Percentiles rank a stretch among this genome's conserved stretches.
These are phyloP conservation scores for Cladosporium velox DNA, from an alignment of 2,329 filamentous ascomycete species.

Conservation along the genomic window DNA sequence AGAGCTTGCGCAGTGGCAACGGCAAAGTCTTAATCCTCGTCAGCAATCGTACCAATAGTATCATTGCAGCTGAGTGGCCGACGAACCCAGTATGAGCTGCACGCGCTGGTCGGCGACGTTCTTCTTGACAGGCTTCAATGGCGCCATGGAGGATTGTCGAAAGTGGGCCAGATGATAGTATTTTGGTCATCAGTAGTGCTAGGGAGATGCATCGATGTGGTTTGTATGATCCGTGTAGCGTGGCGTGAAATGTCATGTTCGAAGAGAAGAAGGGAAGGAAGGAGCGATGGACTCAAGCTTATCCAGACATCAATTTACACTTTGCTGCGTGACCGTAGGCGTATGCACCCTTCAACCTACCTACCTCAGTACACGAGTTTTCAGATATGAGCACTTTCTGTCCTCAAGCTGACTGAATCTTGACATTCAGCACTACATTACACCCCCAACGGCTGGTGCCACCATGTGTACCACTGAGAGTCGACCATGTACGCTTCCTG, in stretches of 20 bases:
- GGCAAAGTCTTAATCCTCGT: constrained; percentile 2
- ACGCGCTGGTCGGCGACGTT: constrained; percentile 25
- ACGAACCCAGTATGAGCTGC: constrained; percentile 20
- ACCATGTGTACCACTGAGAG: background rate
- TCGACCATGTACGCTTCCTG: background rate
- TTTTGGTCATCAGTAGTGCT: background rate
- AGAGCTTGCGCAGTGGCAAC: background rate
- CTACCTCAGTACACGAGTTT: background rate
- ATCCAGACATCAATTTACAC: background rate
- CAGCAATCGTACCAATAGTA: background rate
- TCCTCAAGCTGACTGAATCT: background rate
- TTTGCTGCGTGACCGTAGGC: background rate
- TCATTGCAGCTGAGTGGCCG: background rate
- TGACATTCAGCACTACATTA: background rate
- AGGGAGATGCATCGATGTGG: background rate
- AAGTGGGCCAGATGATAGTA: background rate
- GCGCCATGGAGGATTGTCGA: constrained; percentile 24
- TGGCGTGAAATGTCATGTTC: background rate
- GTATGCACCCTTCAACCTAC: background rate
- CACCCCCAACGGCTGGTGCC: background rate
- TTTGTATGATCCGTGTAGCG: background rate
- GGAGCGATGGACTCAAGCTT: constrained; percentile 8
- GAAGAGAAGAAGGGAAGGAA: constrained; percentile 2
- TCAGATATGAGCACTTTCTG: background rate
- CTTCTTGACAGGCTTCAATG: constrained; percentile 25